Conservation (phyloP, 1,139 yeast species). For the Pichia sp. region DNA sequence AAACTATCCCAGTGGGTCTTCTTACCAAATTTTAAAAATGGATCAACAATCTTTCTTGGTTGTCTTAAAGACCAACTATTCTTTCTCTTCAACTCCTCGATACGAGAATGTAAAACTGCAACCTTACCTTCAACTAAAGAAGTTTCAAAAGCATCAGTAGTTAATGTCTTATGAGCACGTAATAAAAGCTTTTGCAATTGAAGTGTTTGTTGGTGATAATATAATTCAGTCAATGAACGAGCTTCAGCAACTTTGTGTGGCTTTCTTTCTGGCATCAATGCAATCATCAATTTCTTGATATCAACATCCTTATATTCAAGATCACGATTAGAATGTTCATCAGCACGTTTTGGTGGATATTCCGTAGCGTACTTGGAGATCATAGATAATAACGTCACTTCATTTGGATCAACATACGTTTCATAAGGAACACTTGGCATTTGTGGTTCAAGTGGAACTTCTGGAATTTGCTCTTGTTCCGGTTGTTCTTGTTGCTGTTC, state of each 20-base stretch:
- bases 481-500: too few relatives aligned
- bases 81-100: constrained; percentile 85
- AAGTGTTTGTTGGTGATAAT: constrained; percentile 82
- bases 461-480: too few relatives aligned
- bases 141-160: constrained; percentile 82
- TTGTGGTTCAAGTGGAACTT: background rate
- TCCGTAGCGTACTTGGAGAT: constrained; percentile 28
- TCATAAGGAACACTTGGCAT: background rate
- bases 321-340: constrained; percentile 30
- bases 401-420: constrained; percentile 18
- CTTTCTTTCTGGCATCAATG: constrained; percentile 43
- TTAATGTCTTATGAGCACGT: constrained; percentile 79
- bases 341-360: constrained; percentile 25
- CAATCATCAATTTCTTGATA: constrained; percentile 39
- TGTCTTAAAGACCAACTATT: constrained; percentile 93
- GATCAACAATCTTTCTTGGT: constrained; percentile 70
- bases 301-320: constrained; percentile 34
- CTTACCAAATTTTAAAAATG: constrained; percentile 41
- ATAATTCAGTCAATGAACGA: constrained; percentile 79
- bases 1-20: constrained; percentile 68
- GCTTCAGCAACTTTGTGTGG: constrained; percentile 53
- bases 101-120: constrained; percentile 87
- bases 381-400: constrained; percentile 27
- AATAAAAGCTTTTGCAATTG: constrained; percentile 82
- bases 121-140: constrained; percentile 91